Percentiles rank a stretch among this genome's conserved stretches.
phyloP scores from a whole-genome alignment of 441 rosid genomes.

The Gossypium davidsonii region DNA sequence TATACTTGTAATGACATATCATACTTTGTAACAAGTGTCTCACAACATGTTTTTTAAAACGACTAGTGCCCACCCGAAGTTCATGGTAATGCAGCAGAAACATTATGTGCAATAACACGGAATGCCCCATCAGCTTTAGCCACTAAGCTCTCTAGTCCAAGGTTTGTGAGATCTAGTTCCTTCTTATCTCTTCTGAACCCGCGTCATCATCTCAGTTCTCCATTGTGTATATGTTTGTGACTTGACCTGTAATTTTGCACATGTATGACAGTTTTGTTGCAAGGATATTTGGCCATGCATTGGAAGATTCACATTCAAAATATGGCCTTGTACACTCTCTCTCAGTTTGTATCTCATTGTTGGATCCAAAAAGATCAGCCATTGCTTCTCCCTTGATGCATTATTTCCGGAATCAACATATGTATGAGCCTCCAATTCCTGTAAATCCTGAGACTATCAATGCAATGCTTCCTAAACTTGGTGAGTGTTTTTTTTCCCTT shows the following conservation, averaged over 20 bases:
- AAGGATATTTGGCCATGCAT: slow-evolving; percentile 82
- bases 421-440: slow-evolving; percentile 68
- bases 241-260: not conserved
- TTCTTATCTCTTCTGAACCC: slow-evolving; percentile 1
- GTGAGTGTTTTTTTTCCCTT: slow-evolving; percentile 35
- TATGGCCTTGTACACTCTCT: slow-evolving; percentile 88
- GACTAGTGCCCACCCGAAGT: slow-evolving; percentile 76
- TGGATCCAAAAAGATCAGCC: slow-evolving; percentile 87
- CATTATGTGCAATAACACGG: slow-evolving; percentile 85
- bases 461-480: slow-evolving; percentile 93
- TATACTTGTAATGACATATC: not conserved
- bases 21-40: slow-evolving; percentile 10
- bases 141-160: slow-evolving; percentile 72
- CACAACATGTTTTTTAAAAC: slow-evolving; percentile 24
- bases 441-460: slow-evolving; percentile 74
- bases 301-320: slow-evolving; percentile 87
- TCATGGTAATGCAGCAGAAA: slow-evolving; percentile 92
- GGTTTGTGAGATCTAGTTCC: slow-evolving; percentile 40
- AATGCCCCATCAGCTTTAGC: slow-evolving; percentile 88
- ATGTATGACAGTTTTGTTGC: slow-evolving; percentile 66
- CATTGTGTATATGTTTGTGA: not conserved
- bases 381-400: slow-evolving; percentile 64
- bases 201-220: not conserved
- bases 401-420: slow-evolving; percentile 75
- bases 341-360: slow-evolving; percentile 87